Evolutionary conservation across 2,329 filamentous ascomycete species (phyloP).

Genomic region (Cryphonectria naterciae): DNA sequence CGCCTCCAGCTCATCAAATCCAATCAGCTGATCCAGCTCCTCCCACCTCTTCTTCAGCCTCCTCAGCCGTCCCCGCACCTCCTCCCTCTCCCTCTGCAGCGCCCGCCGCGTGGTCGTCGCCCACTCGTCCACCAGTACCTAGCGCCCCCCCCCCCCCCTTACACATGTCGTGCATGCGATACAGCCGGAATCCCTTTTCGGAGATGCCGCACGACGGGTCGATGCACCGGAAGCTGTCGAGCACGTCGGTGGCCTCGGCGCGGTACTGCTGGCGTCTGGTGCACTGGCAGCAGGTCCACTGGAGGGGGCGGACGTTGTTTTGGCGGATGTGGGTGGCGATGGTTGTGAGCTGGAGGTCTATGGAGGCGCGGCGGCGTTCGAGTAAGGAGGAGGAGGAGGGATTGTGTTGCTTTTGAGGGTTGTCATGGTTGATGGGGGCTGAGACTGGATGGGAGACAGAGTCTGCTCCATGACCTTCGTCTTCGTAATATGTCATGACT

Average conservation of each 20-base stretch:
- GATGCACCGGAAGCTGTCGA: background rate
- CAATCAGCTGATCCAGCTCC: background rate
- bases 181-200: background rate
- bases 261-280: background rate
- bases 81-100: slow-evolving; percentile 3
- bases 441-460: background rate
- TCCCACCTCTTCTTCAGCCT: slow-evolving; percentile 3
- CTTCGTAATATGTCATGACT: background rate
- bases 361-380: background rate
- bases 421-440: background rate
- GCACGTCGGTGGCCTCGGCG: background rate
- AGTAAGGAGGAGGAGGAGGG: no score
- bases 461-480: background rate
- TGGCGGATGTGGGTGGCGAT: background rate
- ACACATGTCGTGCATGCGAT: slow-evolving; percentile 8
- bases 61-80: background rate
- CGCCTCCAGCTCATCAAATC: background rate
- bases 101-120: background rate
- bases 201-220: slow-evolving; percentile 9
- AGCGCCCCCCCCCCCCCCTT: background rate
- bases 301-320: background rate
- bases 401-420: background rate
- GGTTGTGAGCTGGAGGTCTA: slow-evolving; percentile 10
- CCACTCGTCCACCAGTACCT: background rate
- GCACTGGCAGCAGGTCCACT: slow-evolving; percentile 16